These are phyloP conservation scores for Termitomyces sp. DNA, from an alignment of 768 basidiomycete species.

Conservation along the genomic window DNA sequence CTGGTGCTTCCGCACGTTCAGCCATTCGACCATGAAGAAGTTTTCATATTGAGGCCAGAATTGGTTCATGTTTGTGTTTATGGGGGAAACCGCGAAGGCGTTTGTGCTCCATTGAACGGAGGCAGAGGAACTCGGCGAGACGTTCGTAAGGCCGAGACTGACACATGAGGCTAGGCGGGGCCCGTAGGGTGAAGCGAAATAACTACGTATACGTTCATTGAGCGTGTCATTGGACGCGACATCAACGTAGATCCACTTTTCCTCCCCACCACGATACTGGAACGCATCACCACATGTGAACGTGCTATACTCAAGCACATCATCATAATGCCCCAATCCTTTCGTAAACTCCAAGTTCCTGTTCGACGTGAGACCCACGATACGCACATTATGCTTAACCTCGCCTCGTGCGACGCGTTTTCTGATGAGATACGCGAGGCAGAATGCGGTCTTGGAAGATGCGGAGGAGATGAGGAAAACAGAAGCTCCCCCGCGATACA, in stretches of 20 bases:
- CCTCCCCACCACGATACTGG: conserved; percentile 12
- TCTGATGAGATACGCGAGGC: conserved; percentile 52
- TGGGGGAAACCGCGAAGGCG: conserved; percentile 17
- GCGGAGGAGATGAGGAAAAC: conserved; percentile 60
- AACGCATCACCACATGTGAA: conserved; percentile 28
- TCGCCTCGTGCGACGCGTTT: conserved; percentile 34
- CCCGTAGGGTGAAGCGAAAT: conserved; percentile 34
- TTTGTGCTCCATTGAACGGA: conserved; percentile 34
- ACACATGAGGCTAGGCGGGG: conserved; percentile 34
- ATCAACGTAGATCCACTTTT: conserved; percentile 56
- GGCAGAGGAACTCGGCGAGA: conserved; percentile 31
- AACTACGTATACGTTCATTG: conserved; percentile 36
- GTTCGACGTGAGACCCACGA: conserved; percentile 59
- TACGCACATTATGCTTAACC: conserved; percentile 19
- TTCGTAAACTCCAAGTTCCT: conserved; percentile 51
- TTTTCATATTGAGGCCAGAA: conserved; percentile 36
- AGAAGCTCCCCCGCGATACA: conserved; percentile 43
- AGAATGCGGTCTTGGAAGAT: conserved; percentile 70
- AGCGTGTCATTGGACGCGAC: conserved; percentile 52
- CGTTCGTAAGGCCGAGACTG: conserved; percentile 50
- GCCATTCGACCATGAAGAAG: conserved; percentile 72
- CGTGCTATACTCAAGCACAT: conserved; percentile 48
- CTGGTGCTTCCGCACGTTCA: conserved; percentile 45
- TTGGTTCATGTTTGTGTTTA: conserved; percentile 6
- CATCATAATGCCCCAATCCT: conserved; percentile 48